A percentile compares a stretch with the other conserved stretches of the same genome.
Conservation (phyloP, 2,329 filamentous ascomycete genomes). For the Exophiala xenobiotica region DNA sequence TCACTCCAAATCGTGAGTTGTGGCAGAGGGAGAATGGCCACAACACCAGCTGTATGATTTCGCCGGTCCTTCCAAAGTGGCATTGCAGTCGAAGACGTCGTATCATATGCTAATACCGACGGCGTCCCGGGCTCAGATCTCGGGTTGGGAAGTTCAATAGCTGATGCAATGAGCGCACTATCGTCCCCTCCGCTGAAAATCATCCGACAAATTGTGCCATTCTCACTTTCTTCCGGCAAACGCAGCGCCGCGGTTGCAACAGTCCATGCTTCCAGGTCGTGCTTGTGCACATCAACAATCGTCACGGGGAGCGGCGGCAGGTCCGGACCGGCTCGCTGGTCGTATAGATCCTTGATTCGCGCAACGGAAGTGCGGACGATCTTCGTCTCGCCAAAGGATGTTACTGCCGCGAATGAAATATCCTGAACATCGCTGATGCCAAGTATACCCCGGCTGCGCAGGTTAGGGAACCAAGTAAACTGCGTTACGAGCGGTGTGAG, state of each 20-base stretch:
- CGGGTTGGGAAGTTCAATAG: constrained; percentile 33
- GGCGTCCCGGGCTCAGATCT: constrained; percentile 1
- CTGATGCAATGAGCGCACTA: constrained; percentile 49
- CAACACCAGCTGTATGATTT: constrained; percentile 78
- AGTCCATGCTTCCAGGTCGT: constrained; percentile 71
- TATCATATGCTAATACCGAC: constrained; percentile 20
- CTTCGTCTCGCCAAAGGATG: constrained; percentile 36
- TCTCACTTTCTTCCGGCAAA: neutral
- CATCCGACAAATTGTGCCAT: constrained; percentile 2
- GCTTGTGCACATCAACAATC: constrained; percentile 34
- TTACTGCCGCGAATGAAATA: constrained; percentile 36
- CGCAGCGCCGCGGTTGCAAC: constrained; percentile 56
- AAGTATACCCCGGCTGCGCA: constrained; percentile 10
- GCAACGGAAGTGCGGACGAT: constrained; percentile 32
- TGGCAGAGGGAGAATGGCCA: constrained; percentile 73
- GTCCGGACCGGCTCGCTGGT: constrained; percentile 5
- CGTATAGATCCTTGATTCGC: constrained; percentile 36
- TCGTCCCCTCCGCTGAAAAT: constrained; percentile 70
- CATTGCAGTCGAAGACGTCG: constrained; percentile 5
- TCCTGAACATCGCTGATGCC: constrained; percentile 17
- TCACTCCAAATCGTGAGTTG: constrained; percentile 13
- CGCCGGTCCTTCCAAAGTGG: constrained; percentile 45
- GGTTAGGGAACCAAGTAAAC: constrained; percentile 26
- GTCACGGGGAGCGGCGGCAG: constrained; percentile 31
- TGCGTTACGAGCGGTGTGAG: constrained; percentile 24